Evolutionary conservation across 768 basidiomycete genomes (phyloP), one percentile per base, ranked within the genome.

Genomic region (Candolleomyces efflorescens): DNA sequence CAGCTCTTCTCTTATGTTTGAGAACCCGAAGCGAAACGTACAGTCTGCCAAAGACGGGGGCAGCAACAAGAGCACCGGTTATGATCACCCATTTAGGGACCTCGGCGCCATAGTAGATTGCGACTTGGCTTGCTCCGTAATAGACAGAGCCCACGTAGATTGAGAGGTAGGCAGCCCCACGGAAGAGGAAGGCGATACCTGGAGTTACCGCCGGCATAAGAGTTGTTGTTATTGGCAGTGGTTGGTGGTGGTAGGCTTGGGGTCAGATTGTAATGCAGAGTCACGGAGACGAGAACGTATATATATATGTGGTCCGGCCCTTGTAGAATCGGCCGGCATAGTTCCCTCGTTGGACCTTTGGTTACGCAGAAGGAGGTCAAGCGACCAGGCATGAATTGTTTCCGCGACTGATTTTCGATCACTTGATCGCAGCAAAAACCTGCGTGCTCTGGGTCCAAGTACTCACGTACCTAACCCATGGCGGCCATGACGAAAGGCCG

Each of bases 41-140:
- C 44, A 73, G 43, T 2, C 66, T 53, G 17, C 71, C 64, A 17
- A 69, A 55, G 3, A 74, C 38, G 3, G 79, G 81, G 4, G 78
- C 56, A 51, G 66, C 62, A 13, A 72, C 59, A 3, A 71, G 26
- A 10, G 71, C 67, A 5, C 64, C 69, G 1, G 60, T 60, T n/a
- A 73, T 61, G 0, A 77, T 55, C 24, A 71, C 56, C 77, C 76
- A 80, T 27, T 70, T 65, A 1, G 81, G 75, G 17, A 78, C 58
- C 5, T 64, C 32, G 66, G 24, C 20, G 61, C 64, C 43, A 59
- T 66, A 36, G 37, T 6, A 13, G 49, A 44, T 24, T 52, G 51
- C 55, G 54, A 53, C 63, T 53, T 22, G 22, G 45, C 4, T 32
- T 55, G 65, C 58, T 45, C 62, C 61, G 47, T 55, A 23, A 20